Conservation (phyloP, 345 rosid genomes). For the Arabidopsis suecica region DNA sequence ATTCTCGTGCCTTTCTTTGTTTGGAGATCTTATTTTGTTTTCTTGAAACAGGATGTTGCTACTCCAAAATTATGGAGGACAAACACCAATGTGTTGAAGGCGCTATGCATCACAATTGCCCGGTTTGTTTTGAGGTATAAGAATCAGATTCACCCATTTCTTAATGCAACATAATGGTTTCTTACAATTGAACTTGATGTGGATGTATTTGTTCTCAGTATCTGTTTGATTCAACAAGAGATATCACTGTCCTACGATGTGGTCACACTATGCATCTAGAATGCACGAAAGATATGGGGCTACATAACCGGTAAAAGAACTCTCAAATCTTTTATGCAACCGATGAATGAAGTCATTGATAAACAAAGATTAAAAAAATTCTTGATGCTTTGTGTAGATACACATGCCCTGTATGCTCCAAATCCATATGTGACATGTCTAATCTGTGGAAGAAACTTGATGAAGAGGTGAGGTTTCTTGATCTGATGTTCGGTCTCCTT, state of each 20-base stretch:
- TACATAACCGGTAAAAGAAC: slow-evolving; percentile 56
- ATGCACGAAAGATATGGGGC: slow-evolving; percentile 71
- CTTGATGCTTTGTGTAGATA: slow-evolving; percentile 56
- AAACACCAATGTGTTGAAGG: slow-evolving; percentile 69
- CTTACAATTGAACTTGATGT: not conserved
- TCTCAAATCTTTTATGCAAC: not conserved
- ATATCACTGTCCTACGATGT: slow-evolving; percentile 64
- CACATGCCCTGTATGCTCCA: slow-evolving; percentile 87
- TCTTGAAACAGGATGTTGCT: slow-evolving; percentile 61
- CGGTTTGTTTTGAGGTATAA: slow-evolving; percentile 70
- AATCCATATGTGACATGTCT: slow-evolving; percentile 80
- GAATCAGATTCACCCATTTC: not conserved
- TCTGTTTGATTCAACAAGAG: slow-evolving; percentile 74
- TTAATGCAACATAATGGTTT: not conserved
- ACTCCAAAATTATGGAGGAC: slow-evolving; percentile 55
- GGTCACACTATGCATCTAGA: slow-evolving; percentile 85
- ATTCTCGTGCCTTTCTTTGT: not conserved
- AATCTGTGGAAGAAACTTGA: slow-evolving; percentile 77
- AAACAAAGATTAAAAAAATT: not conserved
- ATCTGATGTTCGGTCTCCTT: not conserved
- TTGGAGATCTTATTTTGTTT: not conserved
- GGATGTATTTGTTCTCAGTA: slow-evolving; percentile 49
- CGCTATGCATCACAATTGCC: slow-evolving; percentile 75
- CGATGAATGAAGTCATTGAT: not conserved
- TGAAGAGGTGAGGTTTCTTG: slow-evolving; percentile 63